Base-by-base conservation (phyloP, 2,329 filamentous ascomycete species). In the Fusarium guadeloupense region DNA sequence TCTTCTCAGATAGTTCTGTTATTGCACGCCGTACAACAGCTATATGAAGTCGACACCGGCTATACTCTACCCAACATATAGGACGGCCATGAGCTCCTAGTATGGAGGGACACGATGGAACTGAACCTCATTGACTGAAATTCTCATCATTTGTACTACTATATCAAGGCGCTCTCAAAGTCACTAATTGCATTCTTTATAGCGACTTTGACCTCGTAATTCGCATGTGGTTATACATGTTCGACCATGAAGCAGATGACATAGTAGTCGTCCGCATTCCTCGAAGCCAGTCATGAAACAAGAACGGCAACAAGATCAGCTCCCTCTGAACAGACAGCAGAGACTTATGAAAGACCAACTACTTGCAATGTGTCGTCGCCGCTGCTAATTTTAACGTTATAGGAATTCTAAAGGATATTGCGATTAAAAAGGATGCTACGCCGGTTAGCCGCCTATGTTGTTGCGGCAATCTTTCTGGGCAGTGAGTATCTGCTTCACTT, bases 111-210 rank as follows among this genome's bases (percentile, higher is more conserved):
- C 31, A 84, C 84, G 12, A 87, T 91, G 65, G 89, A 90, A 0
- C 75, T 93, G 31, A 93, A 93, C 67, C 90, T 90, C 0, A 89
- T 93, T 50, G 90, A 91, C 71, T 91, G 86, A 86, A 90, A 90
- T 77, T 83, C 86, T 86, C 88, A 88, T 90, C 77, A 66, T 85
- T 79, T 10, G 6, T n/a, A 6, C 1, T 9, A 9, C 7, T 9
- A 30, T 31, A 4, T 16, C 0, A 6, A 16, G 10, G 9, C 13
- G 19, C 17, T 7, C 5, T 4, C n/a, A 6, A 16, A 17, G 2
- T 9, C 1, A 5, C 35, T 35, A 13, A 44, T 0, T n/a, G 9
- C 2, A 19, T 1, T 9, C 4, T 4, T 8, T 17, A 23, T 28
- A 89, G 88, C 10, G 89, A 89, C 67, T 92, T 84, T 69, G 87